phyloP scores from a whole-genome alignment of 495 filamentous ascomycete species.

The Neurospora tetrasperma region DNA sequence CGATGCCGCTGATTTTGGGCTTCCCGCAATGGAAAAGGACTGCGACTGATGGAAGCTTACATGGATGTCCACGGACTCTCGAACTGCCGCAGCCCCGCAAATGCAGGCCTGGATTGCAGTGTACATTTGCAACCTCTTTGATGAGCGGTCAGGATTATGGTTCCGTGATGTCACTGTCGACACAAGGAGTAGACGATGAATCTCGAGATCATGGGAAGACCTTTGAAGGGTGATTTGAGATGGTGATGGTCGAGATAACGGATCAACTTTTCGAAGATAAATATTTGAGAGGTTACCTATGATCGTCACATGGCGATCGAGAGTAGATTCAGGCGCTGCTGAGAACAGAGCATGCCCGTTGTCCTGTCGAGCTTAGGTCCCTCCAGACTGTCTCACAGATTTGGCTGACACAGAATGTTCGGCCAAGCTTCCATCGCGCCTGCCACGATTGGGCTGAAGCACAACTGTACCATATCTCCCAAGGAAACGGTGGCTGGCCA shows the following conservation, averaged over 20 bases:
- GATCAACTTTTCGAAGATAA: background rate
- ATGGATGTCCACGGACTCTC: background rate
- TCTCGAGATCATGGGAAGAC: background rate
- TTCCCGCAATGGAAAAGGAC: background rate
- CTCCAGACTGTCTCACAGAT: too few species aligned
- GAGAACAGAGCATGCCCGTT: background rate
- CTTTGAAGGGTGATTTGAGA: background rate
- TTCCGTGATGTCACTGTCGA: background rate
- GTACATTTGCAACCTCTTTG: background rate
- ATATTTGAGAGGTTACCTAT: background rate
- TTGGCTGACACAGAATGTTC: background rate
- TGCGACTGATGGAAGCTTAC: background rate
- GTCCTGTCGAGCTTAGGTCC: background rate
- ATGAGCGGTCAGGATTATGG: background rate
- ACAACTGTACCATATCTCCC: background rate
- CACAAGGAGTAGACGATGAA: background rate
- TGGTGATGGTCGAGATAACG: background rate
- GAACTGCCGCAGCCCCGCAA: background rate
- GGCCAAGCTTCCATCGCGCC: background rate
- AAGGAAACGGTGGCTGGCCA: background rate
- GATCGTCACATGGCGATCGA: background rate
- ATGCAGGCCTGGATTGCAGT: too few species aligned
- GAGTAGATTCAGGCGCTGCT: background rate
- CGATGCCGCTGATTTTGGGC: background rate
- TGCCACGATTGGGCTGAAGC: background rate